Evolutionary conservation across 2,329 filamentous ascomycete genomes (phyloP), one percentile per base, ranked within the genome.

Genomic region (Sclerotinia minor): DNA sequence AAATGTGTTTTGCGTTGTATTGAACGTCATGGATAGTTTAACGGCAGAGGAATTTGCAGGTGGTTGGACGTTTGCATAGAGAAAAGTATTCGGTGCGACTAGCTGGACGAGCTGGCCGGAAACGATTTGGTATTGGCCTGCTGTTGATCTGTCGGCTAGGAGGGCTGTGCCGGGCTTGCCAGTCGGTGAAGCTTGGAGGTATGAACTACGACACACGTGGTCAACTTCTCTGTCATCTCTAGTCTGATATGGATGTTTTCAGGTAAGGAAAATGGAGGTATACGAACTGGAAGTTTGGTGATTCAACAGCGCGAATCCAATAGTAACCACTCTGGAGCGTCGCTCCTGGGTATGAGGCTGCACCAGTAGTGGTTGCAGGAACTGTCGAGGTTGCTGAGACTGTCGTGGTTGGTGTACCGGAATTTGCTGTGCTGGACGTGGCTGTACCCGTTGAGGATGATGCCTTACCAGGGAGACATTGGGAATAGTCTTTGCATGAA

Each of bases 41-140:
- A 80, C 81, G 68, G 81, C 81, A 5, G 81, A 80, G 54, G 79
- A 78, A 69, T 83, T 79, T 0, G 68, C 45, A 4, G 47, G 68
- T 19, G 44, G 50, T 26, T 71, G 64, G 0, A 76, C 74, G 47
- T 74, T 73, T 1, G 70, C 72, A 45, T 76, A 76, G 1, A 76
- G 69, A 9, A 71, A 64, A 6, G 74, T 72, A 9, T 66, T 72
- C 0, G 64, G 64, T 74, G 58, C 78, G 11, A 80, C 80, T 64
- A 85, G 78, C 72, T 85, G 81, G 2, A 86, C 81, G 5, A 71
- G 81, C 76, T 88, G 86, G 0, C 84, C 85, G 55, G 80, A 78
- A 4, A 82, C 79, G 67, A 88, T 79, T 70, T 84, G 82, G 79
- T 84, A 87, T 75, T 88, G 85, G 0, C 85, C 85, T 0, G 85